Evolutionary conservation across 129 eudicot species (phyloP), one percentile per base, ranked within the genome.

Genomic region (Lactuca saligna): DNA sequence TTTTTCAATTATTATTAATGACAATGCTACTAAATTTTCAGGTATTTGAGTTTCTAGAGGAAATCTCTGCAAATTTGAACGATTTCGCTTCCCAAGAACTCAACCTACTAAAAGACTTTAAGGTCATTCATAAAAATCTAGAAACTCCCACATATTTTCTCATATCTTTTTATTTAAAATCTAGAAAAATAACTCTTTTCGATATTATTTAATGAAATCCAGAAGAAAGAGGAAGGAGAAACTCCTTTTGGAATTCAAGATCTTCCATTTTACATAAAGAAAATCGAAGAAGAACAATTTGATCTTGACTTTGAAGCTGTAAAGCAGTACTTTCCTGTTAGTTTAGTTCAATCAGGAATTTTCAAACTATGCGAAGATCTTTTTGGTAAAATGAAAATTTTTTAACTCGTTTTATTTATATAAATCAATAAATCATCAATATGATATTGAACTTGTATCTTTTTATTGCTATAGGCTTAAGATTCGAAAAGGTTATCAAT

Each of bases 221-320:
- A 93, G 97, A 89, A 64, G 68, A 80, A 89, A 76, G 99, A 93
- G 82, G 97, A 89, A 82, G 99, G 97, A 38, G 90, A 89, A 51
- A 17, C 25, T 76, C 77, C 88, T 20, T 89, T 93, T 80, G 97
- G 97, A 62, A 73, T 89, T 54, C 95, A 89, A 76, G 99, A 93
- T 80, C 66, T 93, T 35, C 88, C 89, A 31, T 93, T 85, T 70
- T 93, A 89, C 67, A 84, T 83, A 41, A 89, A 83, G 79, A 93
- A 78, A 80, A 65, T 68, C 63, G 86, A 87, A 84, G 96, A 91
- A 57, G 81, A 87, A 17, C 86, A 78, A 59, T 79, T 80, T 54
- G 66, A 87, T 82, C 67, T 93, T 61, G 97, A 93, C 81, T 89
- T 93, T 85, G 92, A 83, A 79, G 87, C 69, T 79, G 77, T 93